phyloP scores from a whole-genome alignment of 441 rosid species.

The Erysimum cheiri region DNA sequence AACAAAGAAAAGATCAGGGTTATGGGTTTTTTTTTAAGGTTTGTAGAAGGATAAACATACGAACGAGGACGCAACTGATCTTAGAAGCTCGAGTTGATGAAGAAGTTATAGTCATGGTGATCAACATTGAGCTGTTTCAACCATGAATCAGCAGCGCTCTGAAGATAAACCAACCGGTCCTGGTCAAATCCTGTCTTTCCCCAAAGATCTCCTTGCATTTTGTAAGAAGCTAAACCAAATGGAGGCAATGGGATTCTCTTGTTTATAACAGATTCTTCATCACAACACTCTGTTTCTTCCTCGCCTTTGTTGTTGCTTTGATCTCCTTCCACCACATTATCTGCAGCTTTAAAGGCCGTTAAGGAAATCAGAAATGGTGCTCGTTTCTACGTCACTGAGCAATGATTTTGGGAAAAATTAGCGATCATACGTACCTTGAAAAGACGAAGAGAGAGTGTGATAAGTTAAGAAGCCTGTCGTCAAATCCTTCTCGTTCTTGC shows the following conservation, averaged over 20 bases:
- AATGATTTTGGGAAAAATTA: neutral
- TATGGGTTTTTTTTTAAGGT: neutral
- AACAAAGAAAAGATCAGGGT: constrained; percentile 32
- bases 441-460: constrained; percentile 77
- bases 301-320: constrained; percentile 1
- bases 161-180: constrained; percentile 55
- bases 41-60: constrained; percentile 1
- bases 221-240: constrained; percentile 70
- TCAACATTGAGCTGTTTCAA: constrained; percentile 73
- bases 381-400: constrained; percentile 1
- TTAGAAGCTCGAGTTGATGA: constrained; percentile 49
- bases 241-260: constrained; percentile 58
- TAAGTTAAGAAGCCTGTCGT: constrained; percentile 70
- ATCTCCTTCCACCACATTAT: constrained; percentile 41
- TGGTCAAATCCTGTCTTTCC: constrained; percentile 51
- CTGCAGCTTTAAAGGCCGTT: constrained; percentile 36
- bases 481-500: constrained; percentile 64
- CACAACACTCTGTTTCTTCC: constrained; percentile 31
- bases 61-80: neutral
- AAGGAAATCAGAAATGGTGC: neutral
- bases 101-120: constrained; percentile 78
- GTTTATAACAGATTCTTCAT: constrained; percentile 32
- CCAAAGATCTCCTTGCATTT: constrained; percentile 85
- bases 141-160: constrained; percentile 78
- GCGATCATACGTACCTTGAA: constrained; percentile 60